A percentile compares a stretch with the other conserved stretches of the same genome.
phyloP scores from a whole-genome alignment of 805 yeast species.

The Cyberlindnera amylophila region DNA sequence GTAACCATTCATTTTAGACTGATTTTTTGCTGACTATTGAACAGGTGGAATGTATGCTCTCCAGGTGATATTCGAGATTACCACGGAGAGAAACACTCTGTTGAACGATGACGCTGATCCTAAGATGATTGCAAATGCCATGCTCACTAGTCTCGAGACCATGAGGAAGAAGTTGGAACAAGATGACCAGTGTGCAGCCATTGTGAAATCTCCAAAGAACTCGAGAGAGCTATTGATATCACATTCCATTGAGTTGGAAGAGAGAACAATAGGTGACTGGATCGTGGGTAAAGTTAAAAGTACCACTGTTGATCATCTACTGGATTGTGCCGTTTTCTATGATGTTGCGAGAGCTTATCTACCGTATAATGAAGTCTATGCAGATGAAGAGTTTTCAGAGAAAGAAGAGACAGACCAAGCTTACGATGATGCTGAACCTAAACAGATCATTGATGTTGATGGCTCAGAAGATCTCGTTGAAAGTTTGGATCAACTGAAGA shows the following conservation, averaged over 20 bases:
- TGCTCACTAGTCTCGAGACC: constrained; percentile 5
- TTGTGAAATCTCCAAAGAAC: constrained; percentile 3
- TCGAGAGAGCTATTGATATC: constrained; percentile 16
- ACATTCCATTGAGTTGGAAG: constrained; percentile 3
- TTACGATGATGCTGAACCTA: neutral
- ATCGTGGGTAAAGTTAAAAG: constrained; percentile 4
- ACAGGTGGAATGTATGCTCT: constrained; percentile 11
- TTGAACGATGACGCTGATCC: neutral
- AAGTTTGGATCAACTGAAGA: constrained; percentile 1
- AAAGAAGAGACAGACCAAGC: too few species aligned
- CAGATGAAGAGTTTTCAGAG: constrained; percentile 1
- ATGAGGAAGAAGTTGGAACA: constrained; percentile 1
- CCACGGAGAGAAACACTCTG: neutral
- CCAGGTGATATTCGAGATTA: constrained; percentile 9
- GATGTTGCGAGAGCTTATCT: constrained; percentile 5
- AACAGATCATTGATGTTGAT: neutral
- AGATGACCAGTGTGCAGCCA: neutral
- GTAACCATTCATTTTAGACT: neutral
- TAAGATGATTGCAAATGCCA: neutral
- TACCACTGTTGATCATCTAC: neutral
- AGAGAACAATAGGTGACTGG: neutral
- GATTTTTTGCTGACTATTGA: too few species aligned
- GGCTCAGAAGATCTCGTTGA: constrained; percentile 4
- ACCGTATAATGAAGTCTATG: constrained; percentile 4
- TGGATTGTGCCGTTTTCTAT: neutral